A percentile compares a stretch with the other conserved stretches of the same genome.
Evolutionary conservation across 2,329 filamentous ascomycete species (phyloP).

Genomic region (Pseudocercospora fijiensis): DNA sequence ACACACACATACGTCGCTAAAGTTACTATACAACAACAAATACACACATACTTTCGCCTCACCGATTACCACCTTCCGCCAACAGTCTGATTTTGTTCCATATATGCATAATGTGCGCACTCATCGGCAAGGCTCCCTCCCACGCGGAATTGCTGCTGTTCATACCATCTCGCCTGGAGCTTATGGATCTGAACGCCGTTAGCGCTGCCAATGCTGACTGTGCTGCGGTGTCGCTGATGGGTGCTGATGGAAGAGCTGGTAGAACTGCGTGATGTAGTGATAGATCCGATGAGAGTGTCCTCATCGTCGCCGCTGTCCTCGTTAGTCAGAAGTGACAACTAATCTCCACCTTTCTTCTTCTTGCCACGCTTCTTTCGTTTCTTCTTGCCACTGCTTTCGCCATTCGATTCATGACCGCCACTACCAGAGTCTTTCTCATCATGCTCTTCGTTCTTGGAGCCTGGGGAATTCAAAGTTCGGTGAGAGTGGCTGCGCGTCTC

Average conservation of each 20-base stretch:
- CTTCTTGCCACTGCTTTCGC: slow-evolving; percentile 20
- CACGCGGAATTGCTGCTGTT: slow-evolving; percentile 11
- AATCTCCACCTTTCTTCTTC: slow-evolving; percentile 22
- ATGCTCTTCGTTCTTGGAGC: slow-evolving; percentile 11
- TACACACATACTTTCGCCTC: not conserved
- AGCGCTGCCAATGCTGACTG: not conserved
- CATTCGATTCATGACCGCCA: slow-evolving; percentile 12
- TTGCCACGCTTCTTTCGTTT: slow-evolving; percentile 30
- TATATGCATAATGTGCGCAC: slow-evolving; percentile 1
- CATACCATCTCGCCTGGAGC: slow-evolving; percentile 14
- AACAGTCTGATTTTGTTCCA: slow-evolving; percentile 4
- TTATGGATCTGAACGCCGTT: not conserved
- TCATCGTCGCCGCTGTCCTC: not conserved
- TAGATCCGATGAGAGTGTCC: not conserved
- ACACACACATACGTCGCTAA: not conserved
- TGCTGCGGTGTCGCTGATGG: not conserved
- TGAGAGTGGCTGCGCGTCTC: slow-evolving; percentile 37
- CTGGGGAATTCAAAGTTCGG: slow-evolving; percentile 43
- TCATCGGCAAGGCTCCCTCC: slow-evolving; percentile 11
- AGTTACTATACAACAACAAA: slow-evolving; percentile 6
- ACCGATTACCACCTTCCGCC: not conserved
- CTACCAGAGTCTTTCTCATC: slow-evolving; percentile 20
- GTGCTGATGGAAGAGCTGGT: not conserved
- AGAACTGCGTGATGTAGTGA: not conserved
- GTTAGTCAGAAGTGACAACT: slow-evolving; percentile 10